Evolutionary conservation across 2,329 filamentous ascomycete genomes (phyloP).

Genomic region (Ophiostoma perfectum): DNA sequence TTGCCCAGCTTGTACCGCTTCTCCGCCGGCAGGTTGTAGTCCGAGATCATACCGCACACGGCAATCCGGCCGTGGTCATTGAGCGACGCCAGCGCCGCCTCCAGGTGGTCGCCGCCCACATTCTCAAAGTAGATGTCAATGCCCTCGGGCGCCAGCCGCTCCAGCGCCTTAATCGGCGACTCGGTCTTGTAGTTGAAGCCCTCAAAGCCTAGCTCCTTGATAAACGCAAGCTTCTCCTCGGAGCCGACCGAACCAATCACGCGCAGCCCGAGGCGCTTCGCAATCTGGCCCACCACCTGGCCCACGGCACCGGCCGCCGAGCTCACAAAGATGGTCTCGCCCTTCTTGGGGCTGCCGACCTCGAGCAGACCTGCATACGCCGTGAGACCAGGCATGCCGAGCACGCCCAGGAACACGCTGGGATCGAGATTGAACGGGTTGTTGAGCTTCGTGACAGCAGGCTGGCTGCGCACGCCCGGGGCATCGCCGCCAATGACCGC

Average conservation of each 20-base stretch:
- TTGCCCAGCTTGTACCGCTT: constrained; percentile 64
- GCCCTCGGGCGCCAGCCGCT: constrained; percentile 66
- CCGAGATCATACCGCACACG: constrained; percentile 63
- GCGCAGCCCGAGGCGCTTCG: constrained; percentile 71
- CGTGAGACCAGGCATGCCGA: constrained; percentile 48
- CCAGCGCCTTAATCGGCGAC: constrained; percentile 60
- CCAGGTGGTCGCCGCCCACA: constrained; percentile 49
- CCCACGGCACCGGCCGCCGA: constrained; percentile 78
- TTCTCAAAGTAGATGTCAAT: constrained; percentile 63
- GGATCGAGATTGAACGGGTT: constrained; percentile 64
- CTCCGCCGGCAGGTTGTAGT: constrained; percentile 59
- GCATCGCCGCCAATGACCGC: constrained; percentile 42
- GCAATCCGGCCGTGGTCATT: constrained; percentile 63
- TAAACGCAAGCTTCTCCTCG: constrained; percentile 71
- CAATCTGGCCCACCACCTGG: constrained; percentile 75
- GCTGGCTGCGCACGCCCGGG: constrained; percentile 36
- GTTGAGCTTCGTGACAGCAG: constrained; percentile 63
- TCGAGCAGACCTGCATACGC: constrained; percentile 57
- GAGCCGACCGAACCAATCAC: constrained; percentile 77
- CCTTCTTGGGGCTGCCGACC: constrained; percentile 66
- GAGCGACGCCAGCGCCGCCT: constrained; percentile 41
- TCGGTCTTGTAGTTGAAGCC: constrained; percentile 91
- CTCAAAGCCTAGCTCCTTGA: constrained; percentile 50
- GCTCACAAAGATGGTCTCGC: constrained; percentile 76
- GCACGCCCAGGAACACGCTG: constrained; percentile 64